These are phyloP conservation scores for Linaria vulgaris DNA, from an alignment of 257 asterid genomes.

Conservation along the genomic window DNA sequence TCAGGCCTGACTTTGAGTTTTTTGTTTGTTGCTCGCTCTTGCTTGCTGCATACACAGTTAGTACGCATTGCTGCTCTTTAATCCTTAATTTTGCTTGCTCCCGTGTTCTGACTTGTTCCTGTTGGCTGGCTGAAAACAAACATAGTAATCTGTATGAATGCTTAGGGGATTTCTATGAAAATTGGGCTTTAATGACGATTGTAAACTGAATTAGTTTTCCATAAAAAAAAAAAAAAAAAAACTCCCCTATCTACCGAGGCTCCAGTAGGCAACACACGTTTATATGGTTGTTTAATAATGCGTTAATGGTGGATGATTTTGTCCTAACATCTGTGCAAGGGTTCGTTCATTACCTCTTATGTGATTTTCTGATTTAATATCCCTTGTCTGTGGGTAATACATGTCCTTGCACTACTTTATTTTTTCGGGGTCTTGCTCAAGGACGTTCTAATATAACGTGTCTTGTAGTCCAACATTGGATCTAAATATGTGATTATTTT, in stretches of 20 bases:
- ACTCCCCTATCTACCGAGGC: not conserved
- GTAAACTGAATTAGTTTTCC: slow-evolving; percentile 17
- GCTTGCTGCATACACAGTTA: slow-evolving; percentile 18
- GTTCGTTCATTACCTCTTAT: not conserved
- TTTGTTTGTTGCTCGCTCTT: slow-evolving; percentile 9
- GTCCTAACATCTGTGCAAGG: not conserved
- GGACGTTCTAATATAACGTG: not conserved
- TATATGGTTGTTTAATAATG: not conserved
- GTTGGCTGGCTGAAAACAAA: slow-evolving; percentile 11
- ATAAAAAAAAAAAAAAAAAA: no score
- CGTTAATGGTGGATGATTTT: slow-evolving; percentile 9
- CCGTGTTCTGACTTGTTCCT: not conserved
- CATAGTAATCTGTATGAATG: slow-evolving; percentile 17
- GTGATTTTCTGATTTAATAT: not conserved
- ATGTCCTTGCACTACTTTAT: not conserved
- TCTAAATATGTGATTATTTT: not conserved
- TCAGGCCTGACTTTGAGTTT: slow-evolving; percentile 53
- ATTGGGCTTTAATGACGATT: slow-evolving; percentile 6
- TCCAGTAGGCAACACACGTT: not conserved
- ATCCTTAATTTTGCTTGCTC: slow-evolving; percentile 12
- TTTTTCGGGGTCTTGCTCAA: not conserved
- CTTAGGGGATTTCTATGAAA: slow-evolving; percentile 5
- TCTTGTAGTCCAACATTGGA: not conserved
- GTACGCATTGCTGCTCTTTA: slow-evolving; percentile 25
- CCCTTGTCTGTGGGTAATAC: not conserved